Percentiles rank a stretch among this genome's conserved stretches.
phyloP scores from a whole-genome alignment of 176 grass and related monocot genomes.

The Themeda triandra region DNA sequence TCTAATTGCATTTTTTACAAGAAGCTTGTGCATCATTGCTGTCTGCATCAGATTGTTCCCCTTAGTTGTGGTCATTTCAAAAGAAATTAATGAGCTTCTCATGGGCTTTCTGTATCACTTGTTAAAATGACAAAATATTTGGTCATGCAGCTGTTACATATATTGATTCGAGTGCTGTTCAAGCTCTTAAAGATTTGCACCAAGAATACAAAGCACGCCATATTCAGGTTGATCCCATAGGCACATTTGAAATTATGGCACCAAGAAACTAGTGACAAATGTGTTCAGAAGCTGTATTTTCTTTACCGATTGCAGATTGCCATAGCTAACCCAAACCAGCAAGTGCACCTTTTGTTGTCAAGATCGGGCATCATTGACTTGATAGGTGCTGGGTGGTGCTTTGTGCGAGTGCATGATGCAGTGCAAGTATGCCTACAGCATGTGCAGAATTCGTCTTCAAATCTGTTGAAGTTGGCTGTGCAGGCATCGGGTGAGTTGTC shows the following conservation, averaged over 20 bases:
- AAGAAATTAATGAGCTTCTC: not conserved
- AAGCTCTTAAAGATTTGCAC: conserved; percentile 91
- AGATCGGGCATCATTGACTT: conserved; percentile 70
- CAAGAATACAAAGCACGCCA: conserved; percentile 74
- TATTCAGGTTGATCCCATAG: conserved; percentile 62
- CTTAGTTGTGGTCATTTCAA: not conserved
- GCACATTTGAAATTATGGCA: not conserved
- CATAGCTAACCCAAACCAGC: conserved; percentile 75
- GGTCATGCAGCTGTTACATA: conserved; percentile 78
- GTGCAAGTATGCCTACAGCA: conserved; percentile 91
- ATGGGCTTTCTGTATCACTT: not conserved
- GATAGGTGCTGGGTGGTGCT: conserved; percentile 77
- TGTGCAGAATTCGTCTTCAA: conserved; percentile 43
- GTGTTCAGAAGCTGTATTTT: conserved; percentile 12
- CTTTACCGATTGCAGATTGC: conserved; percentile 53
- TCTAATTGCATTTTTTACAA: conserved; percentile 6
- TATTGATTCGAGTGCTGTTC: conserved; percentile 93
- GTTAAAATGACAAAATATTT: conserved; percentile 15
- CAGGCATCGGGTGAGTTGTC: conserved; percentile 23
- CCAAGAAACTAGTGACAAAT: not conserved
- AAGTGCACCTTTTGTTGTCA: conserved; percentile 78
- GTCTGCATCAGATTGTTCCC: not conserved
- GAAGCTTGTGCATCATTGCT: not conserved
- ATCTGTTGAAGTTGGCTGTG: not conserved
- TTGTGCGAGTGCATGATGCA: conserved; percentile 84